phyloP scores from a whole-genome alignment of 2,329 filamentous ascomycete species.

The Lasiodiplodia sp. region DNA sequence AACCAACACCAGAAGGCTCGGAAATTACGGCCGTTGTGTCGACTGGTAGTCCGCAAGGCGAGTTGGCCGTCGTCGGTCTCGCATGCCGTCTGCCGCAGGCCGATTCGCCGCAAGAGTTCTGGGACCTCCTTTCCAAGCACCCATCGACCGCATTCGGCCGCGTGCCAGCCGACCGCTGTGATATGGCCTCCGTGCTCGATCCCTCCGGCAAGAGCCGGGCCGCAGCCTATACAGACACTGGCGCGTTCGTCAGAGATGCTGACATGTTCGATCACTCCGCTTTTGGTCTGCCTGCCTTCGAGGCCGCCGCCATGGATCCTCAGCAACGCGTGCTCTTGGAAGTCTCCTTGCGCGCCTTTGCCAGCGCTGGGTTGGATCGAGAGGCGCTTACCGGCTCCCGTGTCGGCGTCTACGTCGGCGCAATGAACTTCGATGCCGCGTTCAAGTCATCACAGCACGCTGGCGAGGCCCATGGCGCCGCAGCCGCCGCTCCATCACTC shows the following conservation, averaged over 20 bases:
- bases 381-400: conserved; percentile 29
- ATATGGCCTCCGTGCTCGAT: background rate
- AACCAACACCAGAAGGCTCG: no score
- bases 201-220: background rate
- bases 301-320: conserved; percentile 33
- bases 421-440: conserved; percentile 34
- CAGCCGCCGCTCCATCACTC: conserved; percentile 33
- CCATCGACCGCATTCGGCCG: background rate
- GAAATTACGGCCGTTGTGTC: no score
- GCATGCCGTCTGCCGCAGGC: background rate
- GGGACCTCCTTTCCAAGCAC: background rate
- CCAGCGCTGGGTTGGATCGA: conserved; percentile 32
- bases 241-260: conserved; percentile 32
- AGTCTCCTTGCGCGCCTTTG: conserved; percentile 31
- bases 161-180: background rate
- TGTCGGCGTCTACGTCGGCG: conserved; percentile 38
- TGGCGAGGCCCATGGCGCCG: background rate
- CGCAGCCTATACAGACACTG: background rate
- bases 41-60: background rate
- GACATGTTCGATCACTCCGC: conserved; percentile 33
- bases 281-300: conserved; percentile 31
- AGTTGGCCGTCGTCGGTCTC: background rate
- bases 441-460: background rate
- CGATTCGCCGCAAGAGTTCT: background rate
- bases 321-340: conserved; percentile 34